Conservation (phyloP, 148 eudicot species). For the Silene conica region DNA sequence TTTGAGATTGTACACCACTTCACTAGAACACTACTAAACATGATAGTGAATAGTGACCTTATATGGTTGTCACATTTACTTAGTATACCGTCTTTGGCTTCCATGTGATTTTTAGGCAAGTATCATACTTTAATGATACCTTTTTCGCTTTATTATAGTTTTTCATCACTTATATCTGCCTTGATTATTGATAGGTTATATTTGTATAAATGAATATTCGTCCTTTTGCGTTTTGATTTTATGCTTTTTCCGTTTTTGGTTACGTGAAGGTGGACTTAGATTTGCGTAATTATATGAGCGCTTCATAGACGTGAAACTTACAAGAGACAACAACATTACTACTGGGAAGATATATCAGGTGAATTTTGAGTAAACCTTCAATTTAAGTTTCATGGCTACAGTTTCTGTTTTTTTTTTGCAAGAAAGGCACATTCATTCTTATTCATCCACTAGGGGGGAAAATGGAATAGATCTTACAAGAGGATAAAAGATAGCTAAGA, state of each 20-base stretch:
- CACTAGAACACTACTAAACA: no score
- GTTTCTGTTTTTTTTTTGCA: background rate
- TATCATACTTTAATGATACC: no score
- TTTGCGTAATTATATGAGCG: conserved; percentile 90
- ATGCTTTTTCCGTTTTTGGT: background rate
- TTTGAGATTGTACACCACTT: background rate
- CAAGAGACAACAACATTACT: conserved; percentile 90
- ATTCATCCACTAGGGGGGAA: no score
- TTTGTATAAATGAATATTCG: no score
- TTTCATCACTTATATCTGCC: background rate
- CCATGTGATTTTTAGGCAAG: background rate
- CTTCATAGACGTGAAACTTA: conserved; percentile 86
- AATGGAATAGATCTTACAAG: conserved; percentile 73
- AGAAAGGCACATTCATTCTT: no score
- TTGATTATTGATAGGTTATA: background rate
- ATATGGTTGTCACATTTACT: background rate
- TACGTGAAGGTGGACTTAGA: conserved; percentile 82
- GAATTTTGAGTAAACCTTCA: conserved; percentile 7
- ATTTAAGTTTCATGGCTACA: background rate
- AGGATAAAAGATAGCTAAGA: no score
- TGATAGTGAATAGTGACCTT: background rate
- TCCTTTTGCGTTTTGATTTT: background rate
- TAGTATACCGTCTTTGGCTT: background rate
- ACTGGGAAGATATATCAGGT: conserved; percentile 99
- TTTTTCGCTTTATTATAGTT: background rate